phyloP scores from a whole-genome alignment of 2,329 filamentous ascomycete species.

The Trichoderma asperellum region DNA sequence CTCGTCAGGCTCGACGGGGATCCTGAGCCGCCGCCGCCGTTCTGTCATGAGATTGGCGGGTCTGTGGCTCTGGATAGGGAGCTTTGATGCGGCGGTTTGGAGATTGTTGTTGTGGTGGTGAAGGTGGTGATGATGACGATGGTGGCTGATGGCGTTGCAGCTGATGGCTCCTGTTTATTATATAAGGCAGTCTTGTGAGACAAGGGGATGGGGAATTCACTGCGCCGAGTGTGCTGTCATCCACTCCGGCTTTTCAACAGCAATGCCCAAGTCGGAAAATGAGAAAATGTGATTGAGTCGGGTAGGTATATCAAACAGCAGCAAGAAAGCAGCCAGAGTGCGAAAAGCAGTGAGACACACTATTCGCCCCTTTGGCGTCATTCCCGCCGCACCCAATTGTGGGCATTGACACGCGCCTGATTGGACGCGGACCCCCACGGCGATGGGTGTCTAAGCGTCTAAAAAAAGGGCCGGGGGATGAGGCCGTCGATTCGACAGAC shows the following conservation, averaged over 20 bases:
- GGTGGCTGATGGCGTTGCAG: neutral
- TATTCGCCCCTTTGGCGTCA: slow-evolving; percentile 9
- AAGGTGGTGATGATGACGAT: neutral
- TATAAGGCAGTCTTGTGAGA: neutral
- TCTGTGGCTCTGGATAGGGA: neutral
- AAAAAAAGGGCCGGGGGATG: neutral
- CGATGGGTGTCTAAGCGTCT: slow-evolving; percentile 6
- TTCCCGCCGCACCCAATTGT: slow-evolving; percentile 9
- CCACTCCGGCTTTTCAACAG: neutral
- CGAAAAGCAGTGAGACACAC: slow-evolving; percentile 1
- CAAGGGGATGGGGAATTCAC: neutral
- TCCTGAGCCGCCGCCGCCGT: slow-evolving; percentile 39
- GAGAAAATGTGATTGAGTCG: neutral
- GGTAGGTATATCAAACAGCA: neutral
- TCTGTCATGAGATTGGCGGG: slow-evolving; percentile 32
- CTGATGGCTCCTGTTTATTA: neutral
- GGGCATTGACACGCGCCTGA: slow-evolving; percentile 29
- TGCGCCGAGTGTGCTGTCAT: neutral
- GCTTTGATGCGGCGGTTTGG: neutral
- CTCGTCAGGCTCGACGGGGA: slow-evolving; percentile 40
- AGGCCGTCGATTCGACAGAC: neutral
- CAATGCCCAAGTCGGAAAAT: neutral
- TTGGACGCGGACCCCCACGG: slow-evolving; percentile 32
- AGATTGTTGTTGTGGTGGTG: neutral
- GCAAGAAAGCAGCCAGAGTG: too few species aligned